phyloP scores from a whole-genome alignment of 129 eudicot species.

The Heracleum sosnowskyi region DNA sequence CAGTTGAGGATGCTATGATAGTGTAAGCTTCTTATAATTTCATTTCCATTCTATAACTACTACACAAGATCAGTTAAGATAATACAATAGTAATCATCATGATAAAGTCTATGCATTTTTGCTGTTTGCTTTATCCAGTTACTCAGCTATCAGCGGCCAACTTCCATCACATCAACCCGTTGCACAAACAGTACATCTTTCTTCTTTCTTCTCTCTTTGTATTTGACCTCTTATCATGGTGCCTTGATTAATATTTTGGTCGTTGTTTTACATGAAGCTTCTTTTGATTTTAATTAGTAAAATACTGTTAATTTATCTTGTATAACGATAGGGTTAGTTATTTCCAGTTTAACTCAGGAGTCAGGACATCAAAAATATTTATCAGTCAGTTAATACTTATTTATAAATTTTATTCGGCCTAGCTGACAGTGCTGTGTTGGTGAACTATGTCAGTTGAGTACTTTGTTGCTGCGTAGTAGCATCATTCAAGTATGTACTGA shows the following conservation, averaged over 20 bases:
- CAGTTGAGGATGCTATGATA: constrained; percentile 87
- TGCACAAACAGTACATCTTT: constrained; percentile 30
- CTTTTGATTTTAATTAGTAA: too few species aligned
- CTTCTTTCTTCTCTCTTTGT: background rate
- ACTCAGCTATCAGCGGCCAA: constrained; percentile 78
- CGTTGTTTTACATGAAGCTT: background rate
- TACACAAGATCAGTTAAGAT: background rate
- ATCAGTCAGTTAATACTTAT: too few species aligned
- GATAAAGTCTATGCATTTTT: background rate
- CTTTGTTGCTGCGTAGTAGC: background rate
- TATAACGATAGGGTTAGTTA: background rate
- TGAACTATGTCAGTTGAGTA: background rate
- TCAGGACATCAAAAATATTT: too few species aligned
- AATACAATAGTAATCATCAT: background rate
- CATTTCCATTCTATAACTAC: background rate
- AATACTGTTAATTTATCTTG: background rate
- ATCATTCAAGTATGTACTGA: constrained; percentile 2
- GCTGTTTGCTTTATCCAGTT: constrained; percentile 36
- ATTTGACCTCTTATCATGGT: background rate
- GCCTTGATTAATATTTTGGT: background rate
- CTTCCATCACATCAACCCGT: constrained; percentile 31
- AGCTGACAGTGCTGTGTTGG: background rate
- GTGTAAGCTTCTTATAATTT: constrained; percentile 41
- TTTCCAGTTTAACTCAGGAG: too few species aligned
- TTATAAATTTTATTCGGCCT: background rate